phyloP scores from a whole-genome alignment of 176 grass and related monocot species.

The Eleusine coracana region DNA sequence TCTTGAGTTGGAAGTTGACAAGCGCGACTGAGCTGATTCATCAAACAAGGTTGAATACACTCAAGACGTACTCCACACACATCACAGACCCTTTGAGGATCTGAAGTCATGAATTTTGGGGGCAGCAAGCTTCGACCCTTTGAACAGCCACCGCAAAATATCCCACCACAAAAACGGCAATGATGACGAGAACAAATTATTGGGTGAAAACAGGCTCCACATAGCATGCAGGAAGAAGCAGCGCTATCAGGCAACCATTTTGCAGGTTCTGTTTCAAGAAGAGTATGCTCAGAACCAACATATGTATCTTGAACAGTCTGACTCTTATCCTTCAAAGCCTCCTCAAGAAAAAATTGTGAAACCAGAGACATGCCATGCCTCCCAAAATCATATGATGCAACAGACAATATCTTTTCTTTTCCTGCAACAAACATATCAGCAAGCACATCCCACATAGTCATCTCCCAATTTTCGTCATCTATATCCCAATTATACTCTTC shows the following conservation, averaged over 20 bases:
- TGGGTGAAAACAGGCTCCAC: conserved; percentile 69
- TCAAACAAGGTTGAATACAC: conserved; percentile 71
- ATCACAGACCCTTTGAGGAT: conserved; percentile 93
- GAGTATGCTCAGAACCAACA: conserved; percentile 47
- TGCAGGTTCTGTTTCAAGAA: conserved; percentile 78
- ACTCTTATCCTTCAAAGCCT: conserved; percentile 76
- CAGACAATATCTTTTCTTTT: conserved; percentile 54
- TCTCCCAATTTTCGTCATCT: conserved; percentile 56
- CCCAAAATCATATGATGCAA: conserved; percentile 55
- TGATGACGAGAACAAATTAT: conserved; percentile 85
- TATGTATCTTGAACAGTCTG: conserved; percentile 57
- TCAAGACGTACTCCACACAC: conserved; percentile 77
- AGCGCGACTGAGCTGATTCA: conserved; percentile 65
- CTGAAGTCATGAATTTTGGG: conserved; percentile 69
- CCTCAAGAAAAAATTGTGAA: conserved; percentile 66
- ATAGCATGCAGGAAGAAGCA: conserved; percentile 86
- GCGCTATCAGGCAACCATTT: conserved; percentile 88
- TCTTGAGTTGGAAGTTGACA: conserved; percentile 72
- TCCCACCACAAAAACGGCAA: conserved; percentile 83
- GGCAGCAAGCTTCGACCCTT: conserved; percentile 86
- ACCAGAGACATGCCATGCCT: conserved; percentile 56
- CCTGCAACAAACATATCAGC: conserved; percentile 72
- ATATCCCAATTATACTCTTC: conserved; percentile 78
- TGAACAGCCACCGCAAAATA: conserved; percentile 83
- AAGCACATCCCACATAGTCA: conserved; percentile 94